Conservation (phyloP, 352 stramenopile species). For the Globisporangium polare region DNA sequence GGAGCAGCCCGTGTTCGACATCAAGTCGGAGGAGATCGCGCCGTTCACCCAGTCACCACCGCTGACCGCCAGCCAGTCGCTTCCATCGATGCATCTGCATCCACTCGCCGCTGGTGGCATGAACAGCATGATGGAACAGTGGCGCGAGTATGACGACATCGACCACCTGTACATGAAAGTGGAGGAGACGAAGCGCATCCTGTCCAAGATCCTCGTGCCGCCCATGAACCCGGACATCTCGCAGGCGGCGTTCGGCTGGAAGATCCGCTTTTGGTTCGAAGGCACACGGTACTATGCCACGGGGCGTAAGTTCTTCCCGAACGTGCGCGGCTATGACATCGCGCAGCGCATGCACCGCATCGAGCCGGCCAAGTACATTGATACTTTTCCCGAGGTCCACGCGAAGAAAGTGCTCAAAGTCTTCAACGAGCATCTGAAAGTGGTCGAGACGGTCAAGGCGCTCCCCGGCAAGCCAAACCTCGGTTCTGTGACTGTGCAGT, state of each 20-base stretch:
- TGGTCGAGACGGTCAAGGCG: constrained; percentile 51
- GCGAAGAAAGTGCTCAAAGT: constrained; percentile 46
- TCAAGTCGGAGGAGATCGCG: constrained; percentile 28
- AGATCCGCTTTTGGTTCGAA: constrained; percentile 60
- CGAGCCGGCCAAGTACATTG: constrained; percentile 47
- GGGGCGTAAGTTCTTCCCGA: constrained; percentile 59
- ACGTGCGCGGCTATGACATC: constrained; percentile 45
- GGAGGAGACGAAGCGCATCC: constrained; percentile 32
- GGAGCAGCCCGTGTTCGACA: constrained; percentile 17
- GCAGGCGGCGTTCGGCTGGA: constrained; percentile 55
- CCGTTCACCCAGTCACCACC: constrained; percentile 8
- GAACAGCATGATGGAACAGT: constrained; percentile 15
- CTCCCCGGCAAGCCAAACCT: constrained; percentile 43
- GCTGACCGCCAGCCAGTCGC: background rate
- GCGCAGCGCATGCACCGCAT: constrained; percentile 53
- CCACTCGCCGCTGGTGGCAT: background rate
- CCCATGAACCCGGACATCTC: constrained; percentile 29
- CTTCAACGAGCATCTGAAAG: constrained; percentile 45
- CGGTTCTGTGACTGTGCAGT: constrained; percentile 44
- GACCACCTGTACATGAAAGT: constrained; percentile 28
- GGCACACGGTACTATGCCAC: constrained; percentile 49
- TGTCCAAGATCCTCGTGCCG: constrained; percentile 44
- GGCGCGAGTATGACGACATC: constrained; percentile 23
- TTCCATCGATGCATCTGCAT: background rate
- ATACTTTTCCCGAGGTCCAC: constrained; percentile 57